A percentile compares a stretch with the other conserved stretches of the same genome.
phyloP scores from a whole-genome alignment of 2,329 filamentous ascomycete species.

The Alternaria gansuensis region DNA sequence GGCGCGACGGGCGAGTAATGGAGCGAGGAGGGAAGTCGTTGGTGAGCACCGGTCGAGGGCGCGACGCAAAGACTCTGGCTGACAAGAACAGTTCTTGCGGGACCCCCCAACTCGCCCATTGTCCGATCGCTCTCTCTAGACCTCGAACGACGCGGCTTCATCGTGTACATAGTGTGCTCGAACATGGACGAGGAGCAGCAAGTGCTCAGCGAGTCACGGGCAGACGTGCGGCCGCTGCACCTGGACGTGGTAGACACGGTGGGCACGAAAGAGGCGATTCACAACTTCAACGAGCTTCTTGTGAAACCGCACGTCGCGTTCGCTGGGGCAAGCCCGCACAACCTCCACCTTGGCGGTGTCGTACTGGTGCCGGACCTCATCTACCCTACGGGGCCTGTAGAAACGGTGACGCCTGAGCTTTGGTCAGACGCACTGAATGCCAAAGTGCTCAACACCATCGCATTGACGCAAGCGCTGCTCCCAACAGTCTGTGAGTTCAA shows the following conservation, averaged over 20 bases:
- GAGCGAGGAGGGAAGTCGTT: constrained; percentile 84
- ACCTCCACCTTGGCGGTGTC: constrained; percentile 78
- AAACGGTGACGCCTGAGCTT: constrained; percentile 81
- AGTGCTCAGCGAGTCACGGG: constrained; percentile 77
- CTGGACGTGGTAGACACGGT: constrained; percentile 84
- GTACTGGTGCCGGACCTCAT: constrained; percentile 80
- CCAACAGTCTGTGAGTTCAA: constrained; percentile 62
- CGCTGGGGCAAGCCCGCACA: constrained; percentile 77
- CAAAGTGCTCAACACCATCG: constrained; percentile 86
- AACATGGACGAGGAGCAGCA: constrained; percentile 84
- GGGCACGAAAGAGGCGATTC: constrained; percentile 72
- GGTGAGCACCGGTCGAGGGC: constrained; percentile 45
- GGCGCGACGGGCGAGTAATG: constrained; percentile 80
- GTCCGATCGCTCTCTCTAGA: constrained; percentile 85
- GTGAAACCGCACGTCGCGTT: constrained; percentile 79
- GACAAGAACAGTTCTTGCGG: constrained; percentile 74
- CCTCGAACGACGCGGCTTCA: constrained; percentile 88
- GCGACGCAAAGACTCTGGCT: constrained; percentile 9
- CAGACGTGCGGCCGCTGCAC: constrained; percentile 82
- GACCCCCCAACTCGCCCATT: constrained; percentile 84
- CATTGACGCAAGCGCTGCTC: constrained; percentile 87
- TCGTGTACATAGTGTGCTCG: constrained; percentile 89
- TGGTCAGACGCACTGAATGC: constrained; percentile 94
- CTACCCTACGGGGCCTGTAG: constrained; percentile 85
- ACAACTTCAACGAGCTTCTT: constrained; percentile 75